phyloP scores from a whole-genome alignment of 2,329 filamentous ascomycete species.

The Talaromyces sp. region DNA sequence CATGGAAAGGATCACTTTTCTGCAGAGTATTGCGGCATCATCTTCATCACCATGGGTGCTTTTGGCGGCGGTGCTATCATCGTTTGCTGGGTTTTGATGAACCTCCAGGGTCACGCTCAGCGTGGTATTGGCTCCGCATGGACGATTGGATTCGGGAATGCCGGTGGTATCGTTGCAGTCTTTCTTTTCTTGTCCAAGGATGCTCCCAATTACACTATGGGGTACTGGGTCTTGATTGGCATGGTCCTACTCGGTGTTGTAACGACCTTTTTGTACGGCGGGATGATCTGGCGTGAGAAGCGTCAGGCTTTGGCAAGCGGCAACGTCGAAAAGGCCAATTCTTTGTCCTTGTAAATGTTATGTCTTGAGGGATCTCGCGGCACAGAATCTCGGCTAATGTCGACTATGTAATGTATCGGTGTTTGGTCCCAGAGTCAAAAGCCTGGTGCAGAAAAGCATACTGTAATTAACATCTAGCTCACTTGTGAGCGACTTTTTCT shows the following conservation, averaged over 20 bases:
- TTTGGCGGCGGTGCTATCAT: slow-evolving; percentile 26
- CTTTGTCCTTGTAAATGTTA: slow-evolving; percentile 1
- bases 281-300: slow-evolving; percentile 18
- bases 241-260: slow-evolving; percentile 19
- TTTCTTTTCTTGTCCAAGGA: slow-evolving; percentile 28
- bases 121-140: slow-evolving; percentile 31
- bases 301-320: slow-evolving; percentile 6
- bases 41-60: slow-evolving; percentile 39
- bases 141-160: slow-evolving; percentile 33
- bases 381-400: background rate
- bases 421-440: background rate
- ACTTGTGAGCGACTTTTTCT: background rate
- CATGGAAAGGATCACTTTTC: slow-evolving; percentile 27
- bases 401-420: background rate
- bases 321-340: slow-evolving; percentile 14
- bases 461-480: background rate
- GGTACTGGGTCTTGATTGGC: slow-evolving; percentile 28
- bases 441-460: background rate
- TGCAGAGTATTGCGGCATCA: slow-evolving; percentile 39
- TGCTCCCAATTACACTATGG: slow-evolving; percentile 28
- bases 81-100: slow-evolving; percentile 42
- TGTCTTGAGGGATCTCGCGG: background rate
- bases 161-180: slow-evolving; percentile 31
- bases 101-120: slow-evolving; percentile 34
- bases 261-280: slow-evolving; percentile 19